Evolutionary conservation across 2,329 filamentous ascomycete species (phyloP).

Genomic region (Albophoma yamanashiensis): DNA sequence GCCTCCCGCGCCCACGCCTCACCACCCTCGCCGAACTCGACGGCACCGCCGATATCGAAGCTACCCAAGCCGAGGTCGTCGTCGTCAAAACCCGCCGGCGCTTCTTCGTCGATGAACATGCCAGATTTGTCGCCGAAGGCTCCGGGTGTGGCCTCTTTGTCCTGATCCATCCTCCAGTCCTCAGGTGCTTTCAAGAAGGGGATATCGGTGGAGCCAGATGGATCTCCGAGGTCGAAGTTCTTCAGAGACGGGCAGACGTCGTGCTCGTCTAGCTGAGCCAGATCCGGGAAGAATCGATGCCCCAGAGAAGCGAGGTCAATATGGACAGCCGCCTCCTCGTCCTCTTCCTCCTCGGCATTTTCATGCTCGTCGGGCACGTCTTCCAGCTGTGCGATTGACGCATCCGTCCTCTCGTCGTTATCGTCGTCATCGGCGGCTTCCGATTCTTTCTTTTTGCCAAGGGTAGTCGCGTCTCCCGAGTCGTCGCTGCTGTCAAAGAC

Average conservation of each 20-base stretch:
- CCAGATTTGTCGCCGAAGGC: constrained; percentile 59
- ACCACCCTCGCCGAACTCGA: constrained; percentile 89
- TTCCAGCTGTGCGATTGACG: constrained; percentile 23
- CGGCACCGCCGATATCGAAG: constrained; percentile 60
- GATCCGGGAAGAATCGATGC: constrained; percentile 74
- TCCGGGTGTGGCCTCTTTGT: constrained; percentile 47
- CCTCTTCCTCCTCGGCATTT: constrained; percentile 32
- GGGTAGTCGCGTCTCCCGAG: constrained; percentile 36
- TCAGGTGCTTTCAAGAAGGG: constrained; percentile 86
- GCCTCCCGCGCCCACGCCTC: constrained; percentile 93
- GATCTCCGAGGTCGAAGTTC: constrained; percentile 81
- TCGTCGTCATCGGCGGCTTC: constrained; percentile 28
- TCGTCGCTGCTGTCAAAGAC: constrained; percentile 99
- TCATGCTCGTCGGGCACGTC: constrained; percentile 34
- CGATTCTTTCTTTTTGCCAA: constrained; percentile 24
- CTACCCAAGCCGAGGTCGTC: constrained; percentile 65
- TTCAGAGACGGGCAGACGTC: constrained; percentile 94
- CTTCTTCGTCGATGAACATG: constrained; percentile 79
- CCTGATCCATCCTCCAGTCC: constrained; percentile 66
- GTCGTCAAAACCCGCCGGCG: constrained; percentile 60
- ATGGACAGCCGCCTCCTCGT: constrained; percentile 47
- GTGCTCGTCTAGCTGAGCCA: constrained; percentile 66
- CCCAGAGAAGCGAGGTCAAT: constrained; percentile 71
- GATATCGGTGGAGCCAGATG: constrained; percentile 75
- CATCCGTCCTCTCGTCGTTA: constrained; percentile 16